These are phyloP conservation scores for Chlorella sp. DNA, from an alignment of 139 green algal species.

Conservation along the genomic window DNA sequence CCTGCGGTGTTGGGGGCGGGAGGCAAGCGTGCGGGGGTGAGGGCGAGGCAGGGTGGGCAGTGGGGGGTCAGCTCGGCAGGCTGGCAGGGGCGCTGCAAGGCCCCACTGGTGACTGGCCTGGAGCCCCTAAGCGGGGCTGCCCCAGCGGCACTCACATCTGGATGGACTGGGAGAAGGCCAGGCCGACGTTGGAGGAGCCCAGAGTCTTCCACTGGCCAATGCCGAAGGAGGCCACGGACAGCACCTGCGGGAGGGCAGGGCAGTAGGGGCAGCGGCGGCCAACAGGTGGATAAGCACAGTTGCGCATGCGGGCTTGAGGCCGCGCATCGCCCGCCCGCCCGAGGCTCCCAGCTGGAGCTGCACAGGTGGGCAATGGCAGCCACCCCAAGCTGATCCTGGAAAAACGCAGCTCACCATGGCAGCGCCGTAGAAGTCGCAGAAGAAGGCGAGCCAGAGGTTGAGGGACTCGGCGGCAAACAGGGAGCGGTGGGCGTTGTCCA, in stretches of 20 bases:
- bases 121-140: no score
- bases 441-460: slow-evolving; percentile 78
- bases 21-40: background rate
- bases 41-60: no score
- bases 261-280: no score
- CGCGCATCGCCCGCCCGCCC: no score
- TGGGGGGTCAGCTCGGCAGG: no score
- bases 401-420: slow-evolving; percentile 35
- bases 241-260: slow-evolving; percentile 20
- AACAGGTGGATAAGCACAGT: no score
- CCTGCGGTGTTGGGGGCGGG: slow-evolving; percentile 38
- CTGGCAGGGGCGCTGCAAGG: no score
- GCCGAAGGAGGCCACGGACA: slow-evolving; percentile 64
- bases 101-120: no score
- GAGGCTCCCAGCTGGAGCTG: no score
- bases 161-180: slow-evolving; percentile 78
- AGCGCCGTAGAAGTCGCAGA: slow-evolving; percentile 74
- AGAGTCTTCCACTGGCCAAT: slow-evolving; percentile 46
- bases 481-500: slow-evolving; percentile 66
- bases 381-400: no score
- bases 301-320: no score
- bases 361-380: background rate
- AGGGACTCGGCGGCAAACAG: slow-evolving; percentile 73
- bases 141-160: background rate
- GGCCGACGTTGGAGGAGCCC: slow-evolving; percentile 61